Evolutionary conservation across 176 grass and related monocot genomes (phyloP).

Genomic region (Triticum timopheevii): DNA sequence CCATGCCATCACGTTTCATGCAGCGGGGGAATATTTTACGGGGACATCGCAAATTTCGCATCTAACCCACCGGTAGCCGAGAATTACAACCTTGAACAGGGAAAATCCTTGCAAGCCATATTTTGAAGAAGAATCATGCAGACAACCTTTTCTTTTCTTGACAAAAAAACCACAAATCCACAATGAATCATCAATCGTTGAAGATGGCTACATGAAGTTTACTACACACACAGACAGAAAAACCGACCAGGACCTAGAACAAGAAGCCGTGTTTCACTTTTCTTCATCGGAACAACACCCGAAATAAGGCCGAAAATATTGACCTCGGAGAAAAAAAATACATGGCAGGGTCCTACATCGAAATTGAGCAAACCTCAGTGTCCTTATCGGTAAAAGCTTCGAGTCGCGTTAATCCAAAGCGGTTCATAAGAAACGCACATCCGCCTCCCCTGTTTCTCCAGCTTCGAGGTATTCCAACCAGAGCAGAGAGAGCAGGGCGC

Average conservation of each 20-base stretch:
- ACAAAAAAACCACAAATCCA: neutral
- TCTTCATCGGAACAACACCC: neutral
- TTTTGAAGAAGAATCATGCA: no score
- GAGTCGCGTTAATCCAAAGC: constrained; percentile 23
- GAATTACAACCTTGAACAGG: neutral
- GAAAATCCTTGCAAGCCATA: no score
- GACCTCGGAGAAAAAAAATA: neutral
- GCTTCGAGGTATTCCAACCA: neutral
- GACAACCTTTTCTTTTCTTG: no score
- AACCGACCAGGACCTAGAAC: neutral
- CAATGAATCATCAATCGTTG: neutral
- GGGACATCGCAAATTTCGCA: neutral
- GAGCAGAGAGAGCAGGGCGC: neutral
- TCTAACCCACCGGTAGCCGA: neutral
- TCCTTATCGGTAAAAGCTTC: neutral
- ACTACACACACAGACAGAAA: neutral
- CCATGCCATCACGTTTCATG: constrained; percentile 18
- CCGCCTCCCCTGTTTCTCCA: neutral
- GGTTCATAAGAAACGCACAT: neutral
- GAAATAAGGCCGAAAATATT: neutral
- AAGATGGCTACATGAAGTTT: neutral
- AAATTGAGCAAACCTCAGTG: neutral
- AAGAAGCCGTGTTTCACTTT: neutral
- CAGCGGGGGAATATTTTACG: neutral
- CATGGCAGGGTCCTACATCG: neutral